Evolutionary conservation across 345 rosid genomes (phyloP).

Genomic region (Eucalyptus coolabah): DNA sequence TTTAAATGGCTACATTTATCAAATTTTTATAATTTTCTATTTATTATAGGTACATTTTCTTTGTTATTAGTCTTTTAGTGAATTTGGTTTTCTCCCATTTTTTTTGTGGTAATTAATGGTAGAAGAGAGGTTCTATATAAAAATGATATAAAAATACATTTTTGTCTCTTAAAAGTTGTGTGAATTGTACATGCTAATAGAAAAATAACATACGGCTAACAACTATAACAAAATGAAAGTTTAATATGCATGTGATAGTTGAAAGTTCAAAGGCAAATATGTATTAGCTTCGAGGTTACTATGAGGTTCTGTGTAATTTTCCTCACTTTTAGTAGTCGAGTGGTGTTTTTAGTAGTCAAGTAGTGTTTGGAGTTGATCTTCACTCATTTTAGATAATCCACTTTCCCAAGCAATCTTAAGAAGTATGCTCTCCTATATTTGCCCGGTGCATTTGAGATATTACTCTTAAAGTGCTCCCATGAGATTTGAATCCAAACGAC

Average conservation of each 20-base stretch:
- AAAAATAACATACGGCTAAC: neutral
- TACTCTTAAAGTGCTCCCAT: neutral
- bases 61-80: neutral
- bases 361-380: neutral
- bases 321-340: neutral
- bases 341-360: neutral
- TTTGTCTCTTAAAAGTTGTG: neutral
- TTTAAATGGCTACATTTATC: neutral
- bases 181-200: neutral
- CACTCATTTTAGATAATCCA: neutral
- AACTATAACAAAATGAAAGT: neutral
- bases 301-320: too few species aligned
- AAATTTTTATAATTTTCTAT: neutral
- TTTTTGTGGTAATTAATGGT: neutral
- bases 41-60: neutral
- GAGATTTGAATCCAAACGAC: neutral
- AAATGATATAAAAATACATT: neutral
- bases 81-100: neutral
- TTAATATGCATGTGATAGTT: neutral
- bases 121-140: neutral
- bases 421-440: neutral
- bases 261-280: neutral
- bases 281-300: too few species aligned
- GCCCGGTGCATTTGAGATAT: fast-evolving
- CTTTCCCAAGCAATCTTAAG: neutral